These are phyloP conservation scores for Claviceps paspali DNA, from an alignment of 2,329 filamentous ascomycete genomes.

Conservation along the genomic window DNA sequence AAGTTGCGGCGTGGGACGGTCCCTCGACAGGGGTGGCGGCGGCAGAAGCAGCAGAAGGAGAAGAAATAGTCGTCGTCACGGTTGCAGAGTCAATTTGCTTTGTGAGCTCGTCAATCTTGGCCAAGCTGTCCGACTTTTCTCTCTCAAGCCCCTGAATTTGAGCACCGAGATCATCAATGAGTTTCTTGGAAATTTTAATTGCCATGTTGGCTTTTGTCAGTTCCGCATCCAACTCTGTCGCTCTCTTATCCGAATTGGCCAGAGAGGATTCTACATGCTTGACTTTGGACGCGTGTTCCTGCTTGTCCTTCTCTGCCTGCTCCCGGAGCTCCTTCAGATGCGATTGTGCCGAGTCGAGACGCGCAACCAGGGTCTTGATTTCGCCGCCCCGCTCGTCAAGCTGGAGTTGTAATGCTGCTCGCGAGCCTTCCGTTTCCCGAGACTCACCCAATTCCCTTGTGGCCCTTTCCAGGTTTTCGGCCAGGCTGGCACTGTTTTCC, in stretches of 20 bases:
- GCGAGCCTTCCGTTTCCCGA: constrained; percentile 23
- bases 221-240: constrained; percentile 24
- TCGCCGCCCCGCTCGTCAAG: constrained; percentile 32
- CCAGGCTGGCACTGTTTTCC: constrained; percentile 53
- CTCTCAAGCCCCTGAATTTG: constrained; percentile 22
- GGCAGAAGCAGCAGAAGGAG: constrained; percentile 10
- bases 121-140: constrained; percentile 17
- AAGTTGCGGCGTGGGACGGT: constrained; percentile 10
- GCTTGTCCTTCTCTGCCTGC: constrained; percentile 19
- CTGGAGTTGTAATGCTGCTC: constrained; percentile 33
- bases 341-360: constrained; percentile 26
- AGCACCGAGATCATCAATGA: constrained; percentile 21
- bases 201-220: constrained; percentile 23
- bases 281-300: constrained; percentile 16
- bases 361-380: constrained; percentile 33
- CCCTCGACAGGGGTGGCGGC: constrained; percentile 9
- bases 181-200: constrained; percentile 26
- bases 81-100: constrained; percentile 24
- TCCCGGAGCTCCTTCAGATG: constrained; percentile 30
- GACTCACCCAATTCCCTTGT: constrained; percentile 44
- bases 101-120: constrained; percentile 24
- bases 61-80: too few relatives aligned
- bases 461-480: constrained; percentile 50
- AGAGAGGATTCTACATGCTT: constrained; percentile 23
- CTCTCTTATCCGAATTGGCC: constrained; percentile 18